A percentile compares a stretch with the other conserved stretches of the same genome.
These are phyloP conservation scores for Starmerella geochares DNA, from an alignment of 805 yeast species.

Conservation along the genomic window DNA sequence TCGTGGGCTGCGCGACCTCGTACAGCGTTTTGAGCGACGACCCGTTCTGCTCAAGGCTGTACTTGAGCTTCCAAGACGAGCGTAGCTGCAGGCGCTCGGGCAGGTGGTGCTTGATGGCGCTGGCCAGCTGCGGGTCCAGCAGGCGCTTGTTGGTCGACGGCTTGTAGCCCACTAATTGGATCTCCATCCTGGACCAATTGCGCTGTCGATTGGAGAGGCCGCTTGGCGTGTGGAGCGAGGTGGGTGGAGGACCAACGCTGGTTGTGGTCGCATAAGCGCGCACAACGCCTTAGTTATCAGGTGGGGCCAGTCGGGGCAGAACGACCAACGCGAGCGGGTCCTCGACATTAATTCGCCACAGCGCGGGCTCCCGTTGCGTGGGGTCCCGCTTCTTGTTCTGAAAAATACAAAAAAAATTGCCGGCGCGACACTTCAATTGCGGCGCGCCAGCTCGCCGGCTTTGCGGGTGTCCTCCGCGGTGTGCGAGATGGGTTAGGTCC, in stretches of 20 bases:
- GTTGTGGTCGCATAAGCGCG: not conserved
- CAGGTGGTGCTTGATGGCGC: conserved; percentile 57
- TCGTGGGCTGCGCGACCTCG: conserved; percentile 40
- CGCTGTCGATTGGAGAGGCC: no score
- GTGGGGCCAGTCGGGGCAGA: not conserved
- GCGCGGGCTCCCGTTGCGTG: no score
- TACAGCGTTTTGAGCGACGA: conserved; percentile 75
- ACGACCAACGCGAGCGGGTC: no score
- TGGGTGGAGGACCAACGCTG: not conserved
- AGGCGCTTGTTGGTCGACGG: conserved; percentile 48
- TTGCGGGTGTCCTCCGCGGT: no score
- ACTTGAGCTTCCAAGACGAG: conserved; percentile 65
- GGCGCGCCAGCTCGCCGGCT: no score
- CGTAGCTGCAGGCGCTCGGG: conserved; percentile 72
- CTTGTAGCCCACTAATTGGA: conserved; percentile 48
- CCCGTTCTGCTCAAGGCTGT: conserved; percentile 88
- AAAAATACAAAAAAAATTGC: no score
- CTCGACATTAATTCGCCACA: no score
- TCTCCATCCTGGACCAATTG: conserved; percentile 7
- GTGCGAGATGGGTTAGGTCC: conserved; percentile 4
- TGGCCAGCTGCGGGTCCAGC: conserved; percentile 55
- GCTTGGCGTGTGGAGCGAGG: not conserved
- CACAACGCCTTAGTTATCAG: not conserved
- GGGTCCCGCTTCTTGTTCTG: no score
- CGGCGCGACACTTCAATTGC: no score